Evolutionary conservation across 164 flowering plant species (phyloP), one percentile per base, ranked within the genome.

Genomic region (Nymphaea colorata): DNA sequence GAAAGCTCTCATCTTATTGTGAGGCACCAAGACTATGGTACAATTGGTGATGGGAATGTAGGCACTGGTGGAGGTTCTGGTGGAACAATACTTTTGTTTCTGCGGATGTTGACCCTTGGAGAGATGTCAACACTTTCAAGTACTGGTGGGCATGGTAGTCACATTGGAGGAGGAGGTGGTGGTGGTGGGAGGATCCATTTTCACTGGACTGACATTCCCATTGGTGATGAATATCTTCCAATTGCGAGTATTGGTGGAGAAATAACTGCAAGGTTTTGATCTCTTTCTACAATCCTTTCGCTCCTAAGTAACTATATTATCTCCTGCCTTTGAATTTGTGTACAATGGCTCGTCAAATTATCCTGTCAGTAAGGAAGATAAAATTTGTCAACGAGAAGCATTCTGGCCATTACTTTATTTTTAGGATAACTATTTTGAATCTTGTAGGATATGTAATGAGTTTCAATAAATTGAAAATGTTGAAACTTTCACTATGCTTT

Each of bases 51-150:
- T 73, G 63, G 77, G 67, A 73, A 68, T 61, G 76, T 73, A 44
- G 89, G 88, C 41, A 79, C 89, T 16, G 98, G 98, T 5, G 98
- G 98, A 77, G 98, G 96, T 69, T 87, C 98, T 69, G 98, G 98
- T 73, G 98, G 98, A 77, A 87, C 91, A 25, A 81, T 94, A 75
- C 89, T 94, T 73, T 70, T 94, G 69, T 94, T 94, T 82, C 70
- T 91, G 75, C 84, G 69, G 51, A 68, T 81, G 42, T 47, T 91
- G 66, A 73, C 68, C 16, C 82, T 91, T 68, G 81, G 85, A 16
- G 75, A 83, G 42, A 75, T 78, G 70, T 80, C 96, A 41, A 43
- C 68, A 61, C 71, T 94, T 73, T 91, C 98, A 64, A 79, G 85
- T 73, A 77, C 71, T 79, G 97, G 98, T 59, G 98, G 98, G 60